Base-by-base conservation (phyloP, 306 rosid genomes). In the Glycine latifolia region DNA sequence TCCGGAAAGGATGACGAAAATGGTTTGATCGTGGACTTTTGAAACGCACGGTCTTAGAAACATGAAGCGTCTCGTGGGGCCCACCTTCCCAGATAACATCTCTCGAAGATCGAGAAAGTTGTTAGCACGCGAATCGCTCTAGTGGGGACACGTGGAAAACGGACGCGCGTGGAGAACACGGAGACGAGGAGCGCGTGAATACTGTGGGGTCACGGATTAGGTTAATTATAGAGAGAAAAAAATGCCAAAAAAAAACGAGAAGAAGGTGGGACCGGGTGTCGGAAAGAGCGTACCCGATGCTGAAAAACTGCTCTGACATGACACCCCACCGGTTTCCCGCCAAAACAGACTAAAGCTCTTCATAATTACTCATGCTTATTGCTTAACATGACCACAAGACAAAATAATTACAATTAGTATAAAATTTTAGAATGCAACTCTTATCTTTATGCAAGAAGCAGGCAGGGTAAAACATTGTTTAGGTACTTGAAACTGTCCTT, bases 311-410 rank as follows among this genome's bases (percentile, higher is more conserved):
- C 77, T 49, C 80, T 81, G 71, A 81, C 77, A 73, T 73, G 71
- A 67, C 56, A 10, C 49, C 48, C 20, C 86, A 70, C 75, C 74
- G 60, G 20, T 76, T 87, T 83, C 92, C 89, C 92, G 88, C 89
- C 90, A 80, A 71, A 71, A 80, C 52, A 14, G 17, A 74, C 61
- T 5, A 15, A 63, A 17, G 16, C 37, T 9, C 13, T 62, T 3
- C 11, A 33, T 9, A 60, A 60, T 26, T 26, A 59, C 8, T 10
- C 0, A 10, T 59, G 13, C 6, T 17, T 20, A 3, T 56, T 59
- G 13, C 13, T 52, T 52, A 52, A 52, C 16, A 52, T 26, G 31
- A 26, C 0, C 46, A 37, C 41, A 39, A 39, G 7, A 0, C 4
- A 39, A 26, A 26, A 26, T 26, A 26, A 26, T 26, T 26, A 26